phyloP scores from a whole-genome alignment of 352 stramenopile genomes.

The Phytophthora niederhauseri region DNA sequence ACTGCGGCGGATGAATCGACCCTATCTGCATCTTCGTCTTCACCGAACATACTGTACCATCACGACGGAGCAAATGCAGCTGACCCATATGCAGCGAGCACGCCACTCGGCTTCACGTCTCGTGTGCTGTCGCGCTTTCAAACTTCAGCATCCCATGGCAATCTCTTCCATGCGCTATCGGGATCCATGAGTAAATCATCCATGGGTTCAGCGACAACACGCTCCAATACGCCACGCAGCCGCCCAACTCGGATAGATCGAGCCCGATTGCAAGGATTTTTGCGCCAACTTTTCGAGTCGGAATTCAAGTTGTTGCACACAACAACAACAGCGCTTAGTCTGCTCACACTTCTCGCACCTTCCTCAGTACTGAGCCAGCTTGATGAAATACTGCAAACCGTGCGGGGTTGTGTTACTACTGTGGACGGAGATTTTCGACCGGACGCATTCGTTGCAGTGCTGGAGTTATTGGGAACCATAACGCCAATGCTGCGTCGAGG shows the following conservation, averaged over 20 bases:
- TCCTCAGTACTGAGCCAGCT: conserved; percentile 43
- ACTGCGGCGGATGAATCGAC: conserved; percentile 27
- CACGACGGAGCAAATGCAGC: conserved; percentile 15
- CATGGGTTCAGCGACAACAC: conserved; percentile 8
- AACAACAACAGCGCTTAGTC: conserved; percentile 59
- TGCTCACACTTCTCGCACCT: conserved; percentile 59
- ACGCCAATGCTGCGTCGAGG: conserved; percentile 28
- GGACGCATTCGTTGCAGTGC: conserved; percentile 63
- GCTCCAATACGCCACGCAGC: conserved; percentile 13
- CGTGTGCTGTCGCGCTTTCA: conserved; percentile 79
- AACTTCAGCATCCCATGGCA: conserved; percentile 49
- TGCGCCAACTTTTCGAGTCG: conserved; percentile 59
- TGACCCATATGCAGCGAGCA: conserved; percentile 23
- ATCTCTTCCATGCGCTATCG: conserved; percentile 64
- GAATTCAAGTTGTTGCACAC: conserved; percentile 68
- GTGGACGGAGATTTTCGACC: conserved; percentile 65
- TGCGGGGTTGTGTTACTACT: conserved; percentile 58
- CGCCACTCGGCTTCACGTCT: conserved; percentile 62
- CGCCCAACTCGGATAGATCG: conserved; percentile 38
- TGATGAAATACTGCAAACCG: conserved; percentile 42
- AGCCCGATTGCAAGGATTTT: conserved; percentile 39
- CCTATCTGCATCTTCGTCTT: conserved; percentile 30
- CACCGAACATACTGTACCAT: conserved; percentile 33
- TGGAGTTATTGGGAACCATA: conserved; percentile 75
- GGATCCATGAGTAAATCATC: conserved; percentile 39